These are phyloP conservation scores for Entoloma clypeatum DNA, from an alignment of 1,284 basidiomycete genomes.

Conservation along the genomic window DNA sequence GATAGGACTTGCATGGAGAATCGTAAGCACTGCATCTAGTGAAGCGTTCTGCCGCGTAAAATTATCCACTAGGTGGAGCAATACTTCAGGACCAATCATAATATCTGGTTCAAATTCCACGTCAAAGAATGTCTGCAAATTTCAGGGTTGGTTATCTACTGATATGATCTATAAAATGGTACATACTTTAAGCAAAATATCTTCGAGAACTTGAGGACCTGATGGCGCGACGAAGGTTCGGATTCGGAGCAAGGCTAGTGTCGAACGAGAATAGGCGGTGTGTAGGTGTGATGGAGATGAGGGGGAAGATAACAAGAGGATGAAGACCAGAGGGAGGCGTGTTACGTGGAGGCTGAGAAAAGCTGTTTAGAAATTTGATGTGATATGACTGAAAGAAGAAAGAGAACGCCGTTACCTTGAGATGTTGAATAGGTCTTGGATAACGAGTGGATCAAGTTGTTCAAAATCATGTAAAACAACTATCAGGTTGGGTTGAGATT, in stretches of 20 bases:
- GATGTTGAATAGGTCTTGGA: slow-evolving; percentile 66
- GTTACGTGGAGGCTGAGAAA: slow-evolving; percentile 39
- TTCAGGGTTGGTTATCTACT: neutral
- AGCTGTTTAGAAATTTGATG: slow-evolving; percentile 5
- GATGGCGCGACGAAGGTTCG: slow-evolving; percentile 46
- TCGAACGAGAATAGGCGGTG: slow-evolving; percentile 51
- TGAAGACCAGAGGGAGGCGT: slow-evolving; percentile 54
- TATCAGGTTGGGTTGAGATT: slow-evolving; percentile 38
- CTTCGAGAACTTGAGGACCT: slow-evolving; percentile 43
- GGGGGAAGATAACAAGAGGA: slow-evolving; percentile 56
- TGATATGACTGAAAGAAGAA: neutral
- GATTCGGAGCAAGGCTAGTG: slow-evolving; percentile 53
- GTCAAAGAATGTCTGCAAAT: slow-evolving; percentile 59
- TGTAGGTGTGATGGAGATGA: slow-evolving; percentile 57
- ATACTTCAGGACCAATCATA: slow-evolving; percentile 53
- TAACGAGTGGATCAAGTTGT: slow-evolving; percentile 52
- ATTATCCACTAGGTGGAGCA: slow-evolving; percentile 55
- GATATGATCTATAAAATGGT: neutral
- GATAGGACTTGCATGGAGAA: slow-evolving; percentile 51
- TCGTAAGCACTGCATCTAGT: slow-evolving; percentile 50
- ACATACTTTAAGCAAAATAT: slow-evolving; percentile 48
- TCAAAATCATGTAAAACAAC: slow-evolving; percentile 69
- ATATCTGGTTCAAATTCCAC: slow-evolving; percentile 53
- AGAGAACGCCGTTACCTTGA: slow-evolving; percentile 48
- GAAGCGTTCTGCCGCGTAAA: slow-evolving; percentile 51